Conservation (phyloP, 805 yeast genomes). For the Barnettozyma siamensis region DNA sequence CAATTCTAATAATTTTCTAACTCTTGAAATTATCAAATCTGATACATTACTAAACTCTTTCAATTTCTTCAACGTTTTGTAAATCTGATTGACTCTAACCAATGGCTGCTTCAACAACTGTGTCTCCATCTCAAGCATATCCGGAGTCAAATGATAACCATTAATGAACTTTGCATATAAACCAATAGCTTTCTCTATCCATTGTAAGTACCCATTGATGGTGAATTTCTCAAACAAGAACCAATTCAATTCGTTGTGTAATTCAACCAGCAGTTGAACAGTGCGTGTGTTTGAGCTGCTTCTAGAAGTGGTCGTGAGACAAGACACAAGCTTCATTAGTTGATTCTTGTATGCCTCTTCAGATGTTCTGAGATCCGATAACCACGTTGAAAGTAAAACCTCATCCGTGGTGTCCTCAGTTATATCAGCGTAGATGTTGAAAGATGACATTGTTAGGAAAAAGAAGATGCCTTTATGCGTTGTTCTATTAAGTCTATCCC, state of each 20-base stretch:
- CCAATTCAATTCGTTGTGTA: slow-evolving; percentile 7
- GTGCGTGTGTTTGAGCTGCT: neutral
- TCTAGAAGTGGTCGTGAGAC: neutral
- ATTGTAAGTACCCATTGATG: slow-evolving; percentile 2
- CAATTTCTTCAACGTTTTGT: slow-evolving; percentile 1
- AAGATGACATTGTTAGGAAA: neutral
- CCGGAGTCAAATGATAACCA: slow-evolving; percentile 3
- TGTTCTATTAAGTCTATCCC: no score
- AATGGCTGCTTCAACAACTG: slow-evolving; percentile 9
- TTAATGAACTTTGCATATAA: slow-evolving; percentile 8
- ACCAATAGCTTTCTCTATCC: slow-evolving; percentile 5
- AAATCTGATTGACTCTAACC: slow-evolving; percentile 8
- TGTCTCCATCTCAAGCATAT: slow-evolving; percentile 9
- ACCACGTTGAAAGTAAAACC: neutral
- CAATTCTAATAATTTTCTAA: neutral
- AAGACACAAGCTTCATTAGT: slow-evolving; percentile 3
- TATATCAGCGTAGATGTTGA: slow-evolving; percentile 4
- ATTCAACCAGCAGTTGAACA: neutral
- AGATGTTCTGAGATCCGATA: slow-evolving; percentile 1
- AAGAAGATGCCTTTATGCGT: neutral
- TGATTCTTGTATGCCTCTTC: slow-evolving; percentile 3
- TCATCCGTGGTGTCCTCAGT: neutral
- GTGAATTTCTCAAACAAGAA: slow-evolving; percentile 3
- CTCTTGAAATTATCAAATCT: neutral
- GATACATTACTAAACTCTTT: neutral